Conservation (phyloP, 1,139 yeast species). For the Petasospora fabianii region DNA sequence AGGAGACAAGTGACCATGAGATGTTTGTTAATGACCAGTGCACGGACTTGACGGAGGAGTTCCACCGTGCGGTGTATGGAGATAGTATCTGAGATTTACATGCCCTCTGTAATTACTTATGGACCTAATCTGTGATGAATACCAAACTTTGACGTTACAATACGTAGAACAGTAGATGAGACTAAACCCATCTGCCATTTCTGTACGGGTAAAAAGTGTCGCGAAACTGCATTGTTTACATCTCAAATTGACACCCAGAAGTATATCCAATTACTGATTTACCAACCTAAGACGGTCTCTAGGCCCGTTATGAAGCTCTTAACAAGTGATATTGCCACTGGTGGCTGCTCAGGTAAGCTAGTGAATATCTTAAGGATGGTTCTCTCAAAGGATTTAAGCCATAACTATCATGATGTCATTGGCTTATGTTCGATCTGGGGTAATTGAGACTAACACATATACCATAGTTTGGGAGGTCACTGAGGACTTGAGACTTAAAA, state of each 20-base stretch:
- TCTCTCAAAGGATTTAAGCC: not conserved
- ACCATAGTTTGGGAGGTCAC: slow-evolving; percentile 12
- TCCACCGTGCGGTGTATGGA: slow-evolving; percentile 13
- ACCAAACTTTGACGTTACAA: no score
- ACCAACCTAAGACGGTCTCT: not conserved
- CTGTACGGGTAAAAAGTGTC: no score
- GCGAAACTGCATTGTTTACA: not conserved
- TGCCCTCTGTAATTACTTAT: no score
- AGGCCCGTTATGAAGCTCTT: slow-evolving; percentile 10
- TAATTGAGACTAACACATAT: not conserved
- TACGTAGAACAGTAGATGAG: no score
- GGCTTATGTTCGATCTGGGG: not conserved
- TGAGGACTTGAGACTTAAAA: slow-evolving; percentile 4
- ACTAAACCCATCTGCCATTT: no score
- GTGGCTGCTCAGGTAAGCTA: slow-evolving; percentile 18
- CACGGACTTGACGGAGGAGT: slow-evolving; percentile 16
- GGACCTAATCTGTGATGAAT: no score
- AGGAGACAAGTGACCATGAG: not conserved
- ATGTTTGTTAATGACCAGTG: slow-evolving; percentile 5
- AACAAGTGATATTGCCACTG: slow-evolving; percentile 15
- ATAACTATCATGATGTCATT: not conserved
- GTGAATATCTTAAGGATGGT: not conserved
- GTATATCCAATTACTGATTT: not conserved
- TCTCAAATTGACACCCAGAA: not conserved
- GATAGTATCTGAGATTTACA: no score